Evolutionary conservation across 257 asterid species (phyloP).

Genomic region (Solanum megistacrolobum): DNA sequence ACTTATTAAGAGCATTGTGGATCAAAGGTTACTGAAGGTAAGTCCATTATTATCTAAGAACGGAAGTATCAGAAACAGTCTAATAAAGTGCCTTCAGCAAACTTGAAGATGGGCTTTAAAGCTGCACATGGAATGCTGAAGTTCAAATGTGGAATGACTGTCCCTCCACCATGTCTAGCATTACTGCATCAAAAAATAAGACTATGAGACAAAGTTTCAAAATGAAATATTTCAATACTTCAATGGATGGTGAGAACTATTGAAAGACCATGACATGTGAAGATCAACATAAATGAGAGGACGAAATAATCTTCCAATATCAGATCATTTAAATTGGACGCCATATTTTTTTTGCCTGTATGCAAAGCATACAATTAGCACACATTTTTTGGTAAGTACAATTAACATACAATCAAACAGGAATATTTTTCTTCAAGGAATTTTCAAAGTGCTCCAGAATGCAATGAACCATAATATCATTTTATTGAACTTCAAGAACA

Average conservation of each 20-base stretch:
- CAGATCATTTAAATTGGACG: not conserved
- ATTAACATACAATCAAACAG: not conserved
- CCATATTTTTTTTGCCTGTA: not conserved
- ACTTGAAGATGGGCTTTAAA: conserved; percentile 70
- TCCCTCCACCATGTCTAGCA: conserved; percentile 96
- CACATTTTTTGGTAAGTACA: not conserved
- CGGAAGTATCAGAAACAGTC: not conserved
- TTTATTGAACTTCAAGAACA: not conserved
- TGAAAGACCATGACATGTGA: not conserved
- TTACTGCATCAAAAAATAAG: conserved; percentile 43
- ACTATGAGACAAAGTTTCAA: not conserved
- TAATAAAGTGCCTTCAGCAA: conserved; percentile 50
- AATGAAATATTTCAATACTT: not conserved
- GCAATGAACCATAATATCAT: not conserved
- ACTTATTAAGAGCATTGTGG: not conserved
- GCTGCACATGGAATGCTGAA: conserved; percentile 97
- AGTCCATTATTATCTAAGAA: not conserved
- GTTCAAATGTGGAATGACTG: conserved; percentile 90
- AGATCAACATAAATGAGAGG: not conserved
- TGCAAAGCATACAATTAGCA: not conserved
- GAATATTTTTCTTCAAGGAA: not conserved
- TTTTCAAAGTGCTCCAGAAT: not conserved
- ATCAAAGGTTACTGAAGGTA: not conserved
- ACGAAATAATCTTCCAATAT: not conserved
- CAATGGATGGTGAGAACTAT: not conserved